Evolutionary conservation across 2,329 filamentous ascomycete species (phyloP), one percentile per base, ranked within the genome.

Genomic region (Arthrobotrys pseudoclavata): DNA sequence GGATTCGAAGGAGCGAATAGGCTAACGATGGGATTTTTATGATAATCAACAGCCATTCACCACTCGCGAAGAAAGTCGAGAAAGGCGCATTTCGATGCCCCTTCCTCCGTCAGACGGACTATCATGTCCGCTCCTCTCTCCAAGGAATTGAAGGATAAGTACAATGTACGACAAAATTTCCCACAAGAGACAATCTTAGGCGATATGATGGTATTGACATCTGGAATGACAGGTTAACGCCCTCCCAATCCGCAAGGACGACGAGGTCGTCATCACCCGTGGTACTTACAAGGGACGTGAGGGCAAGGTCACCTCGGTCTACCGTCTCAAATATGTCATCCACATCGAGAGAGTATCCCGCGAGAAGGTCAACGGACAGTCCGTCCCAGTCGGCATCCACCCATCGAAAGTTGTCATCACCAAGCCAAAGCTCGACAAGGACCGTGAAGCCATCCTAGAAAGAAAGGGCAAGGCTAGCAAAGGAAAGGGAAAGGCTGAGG

Each of bases 401-500:
- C 91, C 96, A 84, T 96, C 92, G 87, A 98, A 98, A 87, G 93
- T 97, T 83, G 91, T 97, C 88, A 92, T 99, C 89, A 97, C 91
- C 88, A 97, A 97, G 91, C 90, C 98, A 86, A 97, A 98, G 92
- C 89, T 97, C 84, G 92, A 96, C 89, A 95, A 96, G 91, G 92
- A 96, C 87, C 91, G 93, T 83, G 92, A 96, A 89, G 88, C 87
- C 85, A 96, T 96, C 84, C 88, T 96, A 83, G 92, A 93, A 87
- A 90, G 93, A 87, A 93, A 92, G 88, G 91, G 91, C 87, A 86
- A 87, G 82, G 93, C 92, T 84, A 91, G 92, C 81, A 92, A 95
- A 87, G 88, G 90, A 84, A 87, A 87, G 85, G 87, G 87, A 85
- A 94, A 94, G 88, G 91, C 91, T 87, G 86, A 87, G 85, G 87